Percentiles rank a stretch among this genome's conserved stretches.
Evolutionary conservation across 805 yeast genomes (phyloP).

Genomic region (Lachancea dasiensis): DNA sequence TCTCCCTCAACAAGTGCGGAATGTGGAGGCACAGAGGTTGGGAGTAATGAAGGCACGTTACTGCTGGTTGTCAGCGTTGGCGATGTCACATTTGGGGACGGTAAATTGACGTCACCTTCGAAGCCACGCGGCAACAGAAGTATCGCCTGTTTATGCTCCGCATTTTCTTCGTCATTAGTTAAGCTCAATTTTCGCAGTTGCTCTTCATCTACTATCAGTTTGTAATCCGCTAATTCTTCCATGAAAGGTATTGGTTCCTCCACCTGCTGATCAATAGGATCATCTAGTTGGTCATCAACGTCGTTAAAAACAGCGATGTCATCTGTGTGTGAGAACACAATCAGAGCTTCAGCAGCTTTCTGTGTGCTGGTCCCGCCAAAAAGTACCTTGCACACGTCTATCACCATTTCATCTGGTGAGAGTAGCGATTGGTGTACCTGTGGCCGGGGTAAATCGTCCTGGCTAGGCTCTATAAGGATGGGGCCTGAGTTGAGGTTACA

Average conservation of each 20-base stretch:
- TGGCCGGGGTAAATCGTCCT: conserved; percentile 1
- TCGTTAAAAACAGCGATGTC: conserved; percentile 4
- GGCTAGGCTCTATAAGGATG: background rate
- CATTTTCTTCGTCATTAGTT: conserved; percentile 12
- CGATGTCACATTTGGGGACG: conserved; percentile 3
- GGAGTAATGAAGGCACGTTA: background rate
- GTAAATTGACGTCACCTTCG: conserved; percentile 15
- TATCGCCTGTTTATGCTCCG: conserved; percentile 26
- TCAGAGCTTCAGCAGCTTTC: conserved; percentile 22
- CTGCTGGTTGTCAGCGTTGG: background rate
- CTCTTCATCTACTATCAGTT: conserved; percentile 21
- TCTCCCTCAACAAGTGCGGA: conserved; percentile 24
- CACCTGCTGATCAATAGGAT: too few species aligned
- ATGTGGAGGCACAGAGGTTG: conserved; percentile 4
- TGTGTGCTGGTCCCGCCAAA: conserved; percentile 26
- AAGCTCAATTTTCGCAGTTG: conserved; percentile 21
- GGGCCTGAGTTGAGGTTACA: conserved; percentile 2
- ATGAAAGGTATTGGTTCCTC: conserved; percentile 9
- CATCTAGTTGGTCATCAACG: background rate
- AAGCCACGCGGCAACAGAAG: conserved; percentile 26
- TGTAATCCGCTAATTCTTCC: conserved; percentile 15
- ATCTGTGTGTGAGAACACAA: conserved; percentile 15
- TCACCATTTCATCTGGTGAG: conserved; percentile 27
- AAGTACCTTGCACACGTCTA: conserved; percentile 21
- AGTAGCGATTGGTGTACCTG: conserved; percentile 14